Base-by-base conservation (phyloP, 176 grass and related monocot species). In the Oryza rufipogon region DNA sequence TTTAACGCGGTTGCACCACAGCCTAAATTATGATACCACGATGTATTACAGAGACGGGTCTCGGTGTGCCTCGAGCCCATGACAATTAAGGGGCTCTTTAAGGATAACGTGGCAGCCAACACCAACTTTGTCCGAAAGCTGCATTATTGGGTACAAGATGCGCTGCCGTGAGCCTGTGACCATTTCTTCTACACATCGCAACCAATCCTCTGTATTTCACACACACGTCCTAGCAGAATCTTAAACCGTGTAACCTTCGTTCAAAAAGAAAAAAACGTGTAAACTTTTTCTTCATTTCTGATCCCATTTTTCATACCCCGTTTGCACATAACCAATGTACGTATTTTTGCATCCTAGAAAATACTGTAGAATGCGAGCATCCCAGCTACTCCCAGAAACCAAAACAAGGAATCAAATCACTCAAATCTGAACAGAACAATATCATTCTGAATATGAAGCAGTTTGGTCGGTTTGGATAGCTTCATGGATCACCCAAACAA, bases 391-490 rank as follows among this genome's bases (percentile, higher is more conserved):
- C 16, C 6, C 6, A 6, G 9, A 2, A 56, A 28, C 9, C 28
- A 16, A 19, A 38, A 19, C 36, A 6, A 16, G 19, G 51, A 54
- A 9, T 2, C 17, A 58, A 58, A 11, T 1, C 6, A 26, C 2
- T 6, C 19, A 11, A 33, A 1, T 41, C 10, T 61, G 49, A 41
- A 61, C 74, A 69, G 16, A 52, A 22, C 30, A 81, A 54, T 17
- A 56, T 49, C 45, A 28, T 80, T 58, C 42, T 1, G 11, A 47
- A 13, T 12, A 17, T 0, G 11, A 3, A 28, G 11, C 11, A 49
- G 13, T 28, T 74, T 74, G 46, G 52, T 83, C 66, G 67, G 84
- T 74, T 16, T 75, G 28, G 19, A 23, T 39, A 69, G 30, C 70
- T 4, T 68, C 16, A 20, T 25, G 46, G 16, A 60, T 56, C 42